Percentiles rank a stretch among this genome's conserved stretches.
These are phyloP conservation scores for Alternaria arbusti DNA, from an alignment of 2,329 filamentous ascomycete genomes.

Conservation along the genomic window DNA sequence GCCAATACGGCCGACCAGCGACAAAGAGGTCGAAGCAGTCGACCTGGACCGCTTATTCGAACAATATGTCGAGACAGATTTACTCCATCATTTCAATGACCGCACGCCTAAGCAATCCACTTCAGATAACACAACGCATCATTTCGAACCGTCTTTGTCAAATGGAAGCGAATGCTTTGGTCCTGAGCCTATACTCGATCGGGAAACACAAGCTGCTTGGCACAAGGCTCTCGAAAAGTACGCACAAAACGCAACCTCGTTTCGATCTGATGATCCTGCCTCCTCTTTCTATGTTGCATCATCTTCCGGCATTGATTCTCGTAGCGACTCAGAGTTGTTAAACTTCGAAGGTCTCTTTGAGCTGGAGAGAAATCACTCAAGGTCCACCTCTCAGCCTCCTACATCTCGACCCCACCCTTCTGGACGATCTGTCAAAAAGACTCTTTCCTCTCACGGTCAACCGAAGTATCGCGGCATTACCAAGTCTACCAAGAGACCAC, in stretches of 20 bases:
- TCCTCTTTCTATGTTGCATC: constrained; percentile 38
- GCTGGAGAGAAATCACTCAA: constrained; percentile 32
- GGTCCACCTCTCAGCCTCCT: constrained; percentile 41
- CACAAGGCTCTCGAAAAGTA: constrained; percentile 59
- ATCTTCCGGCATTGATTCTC: constrained; percentile 37
- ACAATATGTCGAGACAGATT: constrained; percentile 66
- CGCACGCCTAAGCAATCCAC: constrained; percentile 57
- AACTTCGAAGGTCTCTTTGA: constrained; percentile 41
- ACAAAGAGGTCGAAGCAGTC: constrained; percentile 62
- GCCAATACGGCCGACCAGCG: constrained; percentile 54
- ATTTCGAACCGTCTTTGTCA: constrained; percentile 59
- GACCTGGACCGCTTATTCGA: constrained; percentile 69
- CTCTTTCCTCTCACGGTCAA: constrained; percentile 29
- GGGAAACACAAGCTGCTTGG: constrained; percentile 60
- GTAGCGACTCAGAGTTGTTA: constrained; percentile 42
- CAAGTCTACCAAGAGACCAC: constrained; percentile 29
- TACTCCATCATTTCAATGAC: constrained; percentile 55
- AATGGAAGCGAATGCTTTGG: constrained; percentile 58
- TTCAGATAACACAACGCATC: constrained; percentile 58
- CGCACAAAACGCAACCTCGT: constrained; percentile 57
- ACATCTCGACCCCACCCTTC: constrained; percentile 35
- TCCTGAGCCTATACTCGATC: constrained; percentile 58
- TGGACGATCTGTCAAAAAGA: constrained; percentile 32
- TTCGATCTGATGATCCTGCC: constrained; percentile 32
- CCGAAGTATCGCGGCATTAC: constrained; percentile 29